These are phyloP conservation scores for Fonsecaea pedrosoi DNA, from an alignment of 2,329 filamentous ascomycete genomes.

Conservation along the genomic window DNA sequence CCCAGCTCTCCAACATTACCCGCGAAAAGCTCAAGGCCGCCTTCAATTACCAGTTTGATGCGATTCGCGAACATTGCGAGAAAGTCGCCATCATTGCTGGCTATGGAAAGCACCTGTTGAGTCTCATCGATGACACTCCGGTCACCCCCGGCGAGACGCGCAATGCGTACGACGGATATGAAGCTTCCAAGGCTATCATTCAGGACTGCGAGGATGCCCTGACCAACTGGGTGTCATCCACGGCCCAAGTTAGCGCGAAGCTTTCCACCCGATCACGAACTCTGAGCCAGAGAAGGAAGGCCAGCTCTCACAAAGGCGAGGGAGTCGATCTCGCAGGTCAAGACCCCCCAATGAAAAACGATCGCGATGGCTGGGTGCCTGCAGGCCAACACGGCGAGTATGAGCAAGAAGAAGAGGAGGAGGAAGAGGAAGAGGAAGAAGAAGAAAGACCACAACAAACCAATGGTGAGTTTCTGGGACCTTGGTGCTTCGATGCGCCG, in stretches of 20 bases:
- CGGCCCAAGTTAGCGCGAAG: slow-evolving; percentile 85
- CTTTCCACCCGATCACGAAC: slow-evolving; percentile 87
- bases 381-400: slow-evolving; percentile 65
- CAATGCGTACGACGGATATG: slow-evolving; percentile 94
- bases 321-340: slow-evolving; percentile 78
- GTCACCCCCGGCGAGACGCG: slow-evolving; percentile 97
- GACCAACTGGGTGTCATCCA: slow-evolving; percentile 94
- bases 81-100: slow-evolving; percentile 98
- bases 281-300: slow-evolving; percentile 81
- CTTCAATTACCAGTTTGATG: slow-evolving; percentile 98
- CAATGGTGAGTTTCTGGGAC: slow-evolving; percentile 36
- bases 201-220: slow-evolving; percentile 98
- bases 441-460: slow-evolving; percentile 33
- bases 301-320: slow-evolving; percentile 70
- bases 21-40: slow-evolving; percentile 99
- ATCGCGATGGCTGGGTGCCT: slow-evolving; percentile 81
- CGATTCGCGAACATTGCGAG: slow-evolving; percentile 94
- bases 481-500: not conserved
- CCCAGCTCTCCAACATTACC: slow-evolving; percentile 98
- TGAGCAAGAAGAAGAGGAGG: slow-evolving; percentile 52
- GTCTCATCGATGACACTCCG: slow-evolving; percentile 93
- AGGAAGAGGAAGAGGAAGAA: slow-evolving; percentile 46
- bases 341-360: slow-evolving; percentile 77
- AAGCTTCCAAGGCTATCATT: slow-evolving; percentile 97
- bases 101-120: slow-evolving; percentile 96